Evolutionary conservation across 176 grass and related monocot species (phyloP).

Genomic region (Bolboschoenus planiculmis): DNA sequence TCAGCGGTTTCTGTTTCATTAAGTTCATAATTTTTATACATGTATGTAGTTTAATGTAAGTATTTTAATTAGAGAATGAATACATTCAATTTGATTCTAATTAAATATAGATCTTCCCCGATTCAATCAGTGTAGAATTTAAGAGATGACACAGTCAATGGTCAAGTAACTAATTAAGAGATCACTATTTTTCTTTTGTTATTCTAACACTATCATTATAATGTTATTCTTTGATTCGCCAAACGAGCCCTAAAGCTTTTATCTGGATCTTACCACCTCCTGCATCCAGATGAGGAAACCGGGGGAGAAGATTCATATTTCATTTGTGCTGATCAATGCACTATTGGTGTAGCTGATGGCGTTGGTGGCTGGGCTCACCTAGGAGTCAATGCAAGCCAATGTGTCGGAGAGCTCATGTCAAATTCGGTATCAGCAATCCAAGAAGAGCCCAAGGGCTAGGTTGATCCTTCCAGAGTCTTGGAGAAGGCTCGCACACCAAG

Average conservation of each 20-base stretch:
- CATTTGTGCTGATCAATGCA: constrained; percentile 58
- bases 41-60: no score
- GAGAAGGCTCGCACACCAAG: constrained; percentile 90
- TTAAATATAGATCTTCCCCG: no score
- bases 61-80: no score
- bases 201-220: no score
- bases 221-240: no score
- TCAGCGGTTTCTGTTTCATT: no score
- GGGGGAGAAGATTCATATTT: constrained; percentile 97
- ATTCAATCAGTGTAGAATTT: no score
- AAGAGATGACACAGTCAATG: no score
- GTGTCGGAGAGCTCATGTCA: constrained; percentile 82
- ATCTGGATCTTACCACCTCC: constrained; percentile 87
- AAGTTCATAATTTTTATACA: no score
- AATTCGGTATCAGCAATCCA: constrained; percentile 65
- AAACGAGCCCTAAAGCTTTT: constrained; percentile 58
- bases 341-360: constrained; percentile 90
- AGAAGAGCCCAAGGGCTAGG: constrained; percentile 59
- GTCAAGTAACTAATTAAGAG: no score
- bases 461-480: constrained; percentile 86
- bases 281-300: constrained; percentile 93
- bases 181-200: no score
- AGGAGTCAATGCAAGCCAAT: constrained; percentile 76
- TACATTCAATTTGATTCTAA: no score
- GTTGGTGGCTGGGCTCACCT: constrained; percentile 95